phyloP scores from a whole-genome alignment of 345 rosid species.

The Populus nigra region DNA sequence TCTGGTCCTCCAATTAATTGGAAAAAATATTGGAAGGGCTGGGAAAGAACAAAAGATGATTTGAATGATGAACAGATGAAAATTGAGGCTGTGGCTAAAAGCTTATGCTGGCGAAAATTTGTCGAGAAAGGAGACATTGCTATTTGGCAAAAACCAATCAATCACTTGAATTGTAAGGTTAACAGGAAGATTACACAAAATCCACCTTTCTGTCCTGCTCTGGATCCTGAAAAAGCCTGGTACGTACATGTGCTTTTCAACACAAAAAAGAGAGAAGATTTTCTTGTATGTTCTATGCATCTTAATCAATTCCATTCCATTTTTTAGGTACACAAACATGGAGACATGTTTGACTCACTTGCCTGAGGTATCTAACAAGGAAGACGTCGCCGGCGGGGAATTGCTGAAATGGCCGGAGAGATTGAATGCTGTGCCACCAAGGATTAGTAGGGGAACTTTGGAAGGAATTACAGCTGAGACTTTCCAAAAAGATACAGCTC shows the following conservation, averaged over 20 bases:
- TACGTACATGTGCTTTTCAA: not conserved
- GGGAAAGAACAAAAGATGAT: conserved; percentile 40
- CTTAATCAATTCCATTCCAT: not conserved
- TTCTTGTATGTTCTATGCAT: not conserved
- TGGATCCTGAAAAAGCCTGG: conserved; percentile 46
- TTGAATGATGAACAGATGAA: conserved; percentile 37
- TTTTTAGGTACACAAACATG: conserved; percentile 44
- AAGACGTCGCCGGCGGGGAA: conserved; percentile 39
- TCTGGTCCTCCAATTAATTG: conserved; percentile 58
- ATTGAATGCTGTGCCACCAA: conserved; percentile 40
- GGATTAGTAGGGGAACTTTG: conserved; percentile 42
- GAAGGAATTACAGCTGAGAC: conserved; percentile 38
- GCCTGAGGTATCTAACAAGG: conserved; percentile 28
- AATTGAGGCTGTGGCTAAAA: conserved; percentile 43
- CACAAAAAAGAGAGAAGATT: too few relatives aligned
- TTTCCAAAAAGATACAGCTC: conserved; percentile 24
- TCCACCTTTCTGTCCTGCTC: conserved; percentile 28
- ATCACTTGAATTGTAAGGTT: conserved; percentile 33
- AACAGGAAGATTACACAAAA: conserved; percentile 17
- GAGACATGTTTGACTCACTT: conserved; percentile 44
- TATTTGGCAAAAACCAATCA: conserved; percentile 46
- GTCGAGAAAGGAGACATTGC: conserved; percentile 50
- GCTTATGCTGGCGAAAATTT: conserved; percentile 50
- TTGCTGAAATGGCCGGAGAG: conserved; percentile 43
- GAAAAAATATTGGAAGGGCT: conserved; percentile 40